phyloP scores from a whole-genome alignment of 1,284 basidiomycete genomes.

The Ganoderma meredithae region DNA sequence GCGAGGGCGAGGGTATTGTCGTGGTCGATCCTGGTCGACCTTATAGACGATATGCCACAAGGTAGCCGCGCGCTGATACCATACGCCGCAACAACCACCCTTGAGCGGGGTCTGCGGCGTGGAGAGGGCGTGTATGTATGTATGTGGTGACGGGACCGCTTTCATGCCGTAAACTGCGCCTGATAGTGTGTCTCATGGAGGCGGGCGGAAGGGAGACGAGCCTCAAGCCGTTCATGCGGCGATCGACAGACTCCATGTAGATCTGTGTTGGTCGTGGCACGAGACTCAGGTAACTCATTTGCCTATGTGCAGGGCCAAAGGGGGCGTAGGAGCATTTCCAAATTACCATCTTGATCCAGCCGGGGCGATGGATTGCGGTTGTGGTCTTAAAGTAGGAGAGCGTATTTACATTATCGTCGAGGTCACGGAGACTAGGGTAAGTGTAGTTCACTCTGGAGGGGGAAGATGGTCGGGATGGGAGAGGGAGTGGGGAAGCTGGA shows the following conservation, averaged over 20 bases:
- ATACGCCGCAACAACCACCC: too few species aligned
- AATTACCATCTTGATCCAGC: too few species aligned
- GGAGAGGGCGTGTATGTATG: neutral
- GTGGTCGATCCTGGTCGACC: neutral
- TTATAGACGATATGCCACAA: neutral
- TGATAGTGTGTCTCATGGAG: neutral
- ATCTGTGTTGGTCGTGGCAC: neutral
- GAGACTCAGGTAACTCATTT: neutral
- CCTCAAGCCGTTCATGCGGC: neutral
- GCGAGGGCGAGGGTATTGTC: neutral
- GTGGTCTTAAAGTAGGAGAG: too few species aligned
- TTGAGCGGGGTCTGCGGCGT: neutral
- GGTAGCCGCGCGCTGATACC: constrained; percentile 3
- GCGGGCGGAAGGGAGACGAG: neutral
- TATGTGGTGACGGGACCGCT: neutral
- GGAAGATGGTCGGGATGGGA: neutral
- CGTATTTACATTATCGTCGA: too few species aligned
- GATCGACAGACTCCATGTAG: neutral
- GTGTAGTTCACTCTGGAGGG: neutral
- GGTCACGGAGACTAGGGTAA: too few species aligned
- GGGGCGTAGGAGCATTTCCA: neutral
- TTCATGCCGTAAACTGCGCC: neutral
- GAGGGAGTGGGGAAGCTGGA: neutral
- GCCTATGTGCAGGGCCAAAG: neutral
- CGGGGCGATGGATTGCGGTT: too few species aligned